These are phyloP conservation scores for Firmiana major DNA, from an alignment of 345 rosid genomes.

Conservation along the genomic window DNA sequence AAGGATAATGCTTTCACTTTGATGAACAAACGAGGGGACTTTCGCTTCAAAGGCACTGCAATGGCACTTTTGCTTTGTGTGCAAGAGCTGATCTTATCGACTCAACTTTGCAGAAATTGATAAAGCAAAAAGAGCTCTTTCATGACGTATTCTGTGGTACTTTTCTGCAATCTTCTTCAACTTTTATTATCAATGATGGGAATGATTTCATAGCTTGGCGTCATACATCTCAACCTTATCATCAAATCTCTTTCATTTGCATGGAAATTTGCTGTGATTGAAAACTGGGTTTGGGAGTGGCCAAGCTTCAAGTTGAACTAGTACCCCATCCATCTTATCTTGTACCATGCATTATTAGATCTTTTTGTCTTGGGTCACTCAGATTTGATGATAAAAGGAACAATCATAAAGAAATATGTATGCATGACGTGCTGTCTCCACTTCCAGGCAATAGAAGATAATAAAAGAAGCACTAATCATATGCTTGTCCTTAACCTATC, in stretches of 20 bases:
- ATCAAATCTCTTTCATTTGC: not conserved
- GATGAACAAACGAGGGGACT: not conserved
- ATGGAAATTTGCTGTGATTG: not conserved
- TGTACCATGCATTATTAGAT: slow-evolving; percentile 5
- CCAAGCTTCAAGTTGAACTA: too few relatives aligned
- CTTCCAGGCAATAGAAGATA: not conserved
- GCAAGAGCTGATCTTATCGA: not conserved
- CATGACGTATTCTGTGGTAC: not conserved
- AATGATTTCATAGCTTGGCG: not conserved
- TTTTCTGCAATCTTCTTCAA: not conserved
- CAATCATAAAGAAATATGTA: not conserved
- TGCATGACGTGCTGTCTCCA: slow-evolving; percentile 1
- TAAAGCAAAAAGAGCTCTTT: not conserved
- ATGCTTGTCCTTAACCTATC: too few relatives aligned
- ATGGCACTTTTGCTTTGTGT: not conserved
- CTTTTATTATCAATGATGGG: not conserved
- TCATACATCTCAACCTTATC: slow-evolving; percentile 8
- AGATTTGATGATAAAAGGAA: not conserved
- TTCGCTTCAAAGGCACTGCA: not conserved
- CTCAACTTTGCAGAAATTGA: not conserved
- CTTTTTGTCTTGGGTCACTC: not conserved
- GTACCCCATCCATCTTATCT: not conserved
- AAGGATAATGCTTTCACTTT: not conserved
- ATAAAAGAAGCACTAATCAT: not conserved
- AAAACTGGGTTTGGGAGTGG: not conserved